A percentile compares a stretch with the other conserved stretches of the same genome.
phyloP scores from a whole-genome alignment of 2,329 filamentous ascomycete species.

The Microsporum canis region DNA sequence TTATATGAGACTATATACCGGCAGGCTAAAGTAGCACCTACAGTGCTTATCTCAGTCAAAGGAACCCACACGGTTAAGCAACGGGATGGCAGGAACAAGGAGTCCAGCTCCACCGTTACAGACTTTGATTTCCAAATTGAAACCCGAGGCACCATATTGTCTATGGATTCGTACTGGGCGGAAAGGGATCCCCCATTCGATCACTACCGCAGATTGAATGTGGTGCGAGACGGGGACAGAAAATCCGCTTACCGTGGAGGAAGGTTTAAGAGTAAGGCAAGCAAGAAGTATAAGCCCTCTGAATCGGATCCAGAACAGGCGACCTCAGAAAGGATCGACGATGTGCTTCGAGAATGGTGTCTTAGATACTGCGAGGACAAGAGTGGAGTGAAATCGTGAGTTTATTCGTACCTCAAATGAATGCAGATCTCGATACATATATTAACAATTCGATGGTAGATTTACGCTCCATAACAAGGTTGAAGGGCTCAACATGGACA shows the following conservation, averaged over 20 bases:
- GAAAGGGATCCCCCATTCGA: not conserved
- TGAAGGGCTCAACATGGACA: constrained; percentile 14
- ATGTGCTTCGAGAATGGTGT: constrained; percentile 23
- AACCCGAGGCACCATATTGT: not conserved
- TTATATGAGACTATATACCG: constrained; percentile 20
- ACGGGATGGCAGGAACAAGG: constrained; percentile 14
- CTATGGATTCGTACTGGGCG: not conserved
- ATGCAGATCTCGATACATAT: not conserved
- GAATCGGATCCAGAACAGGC: not conserved
- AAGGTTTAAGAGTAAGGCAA: constrained; percentile 13
- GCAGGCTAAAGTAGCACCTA: constrained; percentile 25
- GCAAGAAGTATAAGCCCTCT: constrained; percentile 4
- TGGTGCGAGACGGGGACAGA: constrained; percentile 19
- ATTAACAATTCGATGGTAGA: constrained; percentile 13
- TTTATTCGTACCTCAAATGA: not conserved
- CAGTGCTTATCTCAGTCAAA: constrained; percentile 39
- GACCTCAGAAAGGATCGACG: constrained; percentile 11
- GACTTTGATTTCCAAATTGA: constrained; percentile 25
- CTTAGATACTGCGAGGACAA: constrained; percentile 28
- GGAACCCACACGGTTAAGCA: constrained; percentile 42
- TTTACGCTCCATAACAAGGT: constrained; percentile 23
- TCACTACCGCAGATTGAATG: constrained; percentile 10
- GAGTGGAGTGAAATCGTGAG: constrained; percentile 28
- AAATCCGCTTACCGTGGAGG: constrained; percentile 21
- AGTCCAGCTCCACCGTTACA: constrained; percentile 18